phyloP scores from a whole-genome alignment of 2,329 filamentous ascomycete species.

The Trichoderma sp. region DNA sequence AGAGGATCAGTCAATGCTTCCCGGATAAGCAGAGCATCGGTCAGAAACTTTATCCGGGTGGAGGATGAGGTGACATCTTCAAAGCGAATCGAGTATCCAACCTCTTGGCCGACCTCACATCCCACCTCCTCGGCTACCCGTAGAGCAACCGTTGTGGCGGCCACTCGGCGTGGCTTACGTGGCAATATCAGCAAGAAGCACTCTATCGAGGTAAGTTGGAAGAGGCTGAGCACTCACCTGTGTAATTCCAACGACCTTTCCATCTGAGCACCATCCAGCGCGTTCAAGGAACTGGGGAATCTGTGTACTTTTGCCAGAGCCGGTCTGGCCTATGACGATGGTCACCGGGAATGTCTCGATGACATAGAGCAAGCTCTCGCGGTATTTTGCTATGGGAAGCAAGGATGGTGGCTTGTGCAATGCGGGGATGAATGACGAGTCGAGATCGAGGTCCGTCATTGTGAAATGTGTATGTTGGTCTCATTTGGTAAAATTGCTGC shows the following conservation, averaged over 20 bases:
- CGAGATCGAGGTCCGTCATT: conserved; percentile 61
- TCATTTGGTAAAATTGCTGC: not conserved
- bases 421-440: conserved; percentile 69
- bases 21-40: conserved; percentile 85
- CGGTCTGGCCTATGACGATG: conserved; percentile 90
- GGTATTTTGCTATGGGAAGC: conserved; percentile 84
- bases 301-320: conserved; percentile 94
- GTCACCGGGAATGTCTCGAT: conserved; percentile 83
- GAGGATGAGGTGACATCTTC: conserved; percentile 86
- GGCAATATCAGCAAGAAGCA: not conserved
- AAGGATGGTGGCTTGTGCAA: conserved; percentile 83
- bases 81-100: conserved; percentile 89
- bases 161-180: conserved; percentile 79
- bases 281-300: conserved; percentile 88
- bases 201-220: not conserved
- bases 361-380: conserved; percentile 77
- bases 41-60: conserved; percentile 92
- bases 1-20: conserved; percentile 93
- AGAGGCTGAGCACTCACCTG: conserved; percentile 61
- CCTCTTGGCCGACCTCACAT: conserved; percentile 84
- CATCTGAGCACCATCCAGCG: conserved; percentile 84
- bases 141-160: conserved; percentile 84
- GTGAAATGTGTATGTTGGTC: not conserved
- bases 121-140: conserved; percentile 88
- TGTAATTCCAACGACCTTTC: conserved; percentile 82